Base-by-base conservation (phyloP, 192 early-diverging fungal species). In the Backusella tuberculispora region DNA sequence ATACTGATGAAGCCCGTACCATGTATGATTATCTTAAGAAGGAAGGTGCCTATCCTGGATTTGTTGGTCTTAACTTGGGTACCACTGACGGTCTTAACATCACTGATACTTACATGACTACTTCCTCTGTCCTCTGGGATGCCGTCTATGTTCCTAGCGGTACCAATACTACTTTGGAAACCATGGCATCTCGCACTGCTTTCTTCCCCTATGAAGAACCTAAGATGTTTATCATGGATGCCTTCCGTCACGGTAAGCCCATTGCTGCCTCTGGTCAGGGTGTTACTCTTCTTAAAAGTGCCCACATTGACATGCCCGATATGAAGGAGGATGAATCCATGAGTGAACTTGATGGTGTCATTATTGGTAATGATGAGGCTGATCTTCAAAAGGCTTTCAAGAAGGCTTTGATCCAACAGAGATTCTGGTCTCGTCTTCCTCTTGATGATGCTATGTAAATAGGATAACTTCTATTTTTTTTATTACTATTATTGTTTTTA, bases 111-210 rank as follows among this genome's bases (percentile, higher is more conserved):
- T 75, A 69, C 6, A 43, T 53, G 29, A 75, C 74, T 2, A 69
- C 74, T 13, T n/a, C 74, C 9, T 78, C 76, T 17, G 66, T 73
- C 1, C 48, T 78, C 7, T 78, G 42, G 40, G 71, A 78, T 73
- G 71, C 76, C 14, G 76, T 73, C 8, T 78, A 78, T 73, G 66
- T 78, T 24, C 76, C 76, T 47, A 60, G 53, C 12, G 66, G 66
- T 45, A 72, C 71, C 10, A 24, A 78, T 42, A 63, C 48, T 6
- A 14, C 19, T 1, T 44, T 78, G 26, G n/a, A 68, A 15, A 19
- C 26, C 10, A 44, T 78, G 71, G 46, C 65, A 1, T 10, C 19
- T 69, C 19, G 19, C 24, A 60, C n/a, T 12, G 14, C 44, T 24
- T 8, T 43, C 3, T 73, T 78, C 66, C 66, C 76, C 12, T 73